These are phyloP conservation scores for Podosphaera leucotricha DNA, from an alignment of 2,329 filamentous ascomycete species.

Conservation along the genomic window DNA sequence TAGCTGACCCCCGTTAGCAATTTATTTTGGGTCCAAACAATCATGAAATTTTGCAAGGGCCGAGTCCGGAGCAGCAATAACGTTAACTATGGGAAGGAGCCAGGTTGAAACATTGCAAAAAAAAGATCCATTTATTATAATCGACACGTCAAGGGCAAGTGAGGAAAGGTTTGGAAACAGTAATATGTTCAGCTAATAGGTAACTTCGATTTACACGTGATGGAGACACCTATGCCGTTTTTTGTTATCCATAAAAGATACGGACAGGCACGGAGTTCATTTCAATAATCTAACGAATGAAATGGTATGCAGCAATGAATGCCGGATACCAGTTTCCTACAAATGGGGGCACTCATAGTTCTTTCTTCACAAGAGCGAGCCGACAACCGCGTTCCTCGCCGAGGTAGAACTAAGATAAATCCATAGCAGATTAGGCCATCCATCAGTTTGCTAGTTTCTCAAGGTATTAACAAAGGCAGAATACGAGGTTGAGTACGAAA, in stretches of 20 bases:
- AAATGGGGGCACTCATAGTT: conserved; percentile 1
- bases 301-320: too few species aligned
- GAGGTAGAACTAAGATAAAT: background rate
- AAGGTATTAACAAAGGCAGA: conserved; percentile 11
- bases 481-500: too few species aligned
- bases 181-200: background rate
- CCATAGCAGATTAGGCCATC: conserved; percentile 9
- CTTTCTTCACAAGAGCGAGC: background rate
- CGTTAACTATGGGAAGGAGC: background rate
- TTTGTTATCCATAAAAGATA: background rate
- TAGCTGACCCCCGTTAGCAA: too few species aligned
- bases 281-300: conserved; percentile 1
- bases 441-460: conserved; percentile 20
- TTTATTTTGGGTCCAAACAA: background rate
- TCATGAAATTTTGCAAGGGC: background rate
- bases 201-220: background rate
- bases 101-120: background rate
- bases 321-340: background rate
- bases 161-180: background rate
- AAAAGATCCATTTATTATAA: background rate
- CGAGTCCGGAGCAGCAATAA: background rate
- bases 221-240: background rate
- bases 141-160: background rate
- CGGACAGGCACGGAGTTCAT: background rate
- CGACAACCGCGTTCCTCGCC: background rate